phyloP scores from a whole-genome alignment of 352 stramenopile species.

The Phytophthora ramorum region DNA sequence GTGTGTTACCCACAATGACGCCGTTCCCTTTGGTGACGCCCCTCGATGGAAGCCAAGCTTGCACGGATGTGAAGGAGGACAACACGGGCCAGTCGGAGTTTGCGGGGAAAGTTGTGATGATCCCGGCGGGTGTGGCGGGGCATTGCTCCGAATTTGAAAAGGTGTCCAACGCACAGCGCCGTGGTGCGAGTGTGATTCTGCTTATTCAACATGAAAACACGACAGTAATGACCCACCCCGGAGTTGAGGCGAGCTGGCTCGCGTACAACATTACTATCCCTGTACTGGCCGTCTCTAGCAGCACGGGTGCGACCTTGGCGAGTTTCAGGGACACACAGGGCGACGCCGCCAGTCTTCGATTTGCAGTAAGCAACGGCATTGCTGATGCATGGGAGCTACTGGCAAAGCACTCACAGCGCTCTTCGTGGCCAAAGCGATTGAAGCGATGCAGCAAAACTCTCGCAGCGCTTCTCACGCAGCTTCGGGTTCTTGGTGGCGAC shows the following conservation, averaged over 20 bases:
- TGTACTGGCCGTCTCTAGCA: conserved; percentile 43
- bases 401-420: conserved; percentile 34
- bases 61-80: conserved; percentile 22
- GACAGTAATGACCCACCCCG: conserved; percentile 41
- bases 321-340: conserved; percentile 18
- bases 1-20: conserved; percentile 40
- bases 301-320: conserved; percentile 37
- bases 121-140: conserved; percentile 27
- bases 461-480: conserved; percentile 16
- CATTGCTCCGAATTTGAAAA: conserved; percentile 50
- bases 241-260: conserved; percentile 54
- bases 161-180: conserved; percentile 53
- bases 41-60: conserved; percentile 37
- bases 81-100: conserved; percentile 23
- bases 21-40: conserved; percentile 29
- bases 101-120: conserved; percentile 38
- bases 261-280: conserved; percentile 80
- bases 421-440: conserved; percentile 56
- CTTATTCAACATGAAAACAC: conserved; percentile 34
- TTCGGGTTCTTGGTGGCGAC: conserved; percentile 26
- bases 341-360: conserved; percentile 25
- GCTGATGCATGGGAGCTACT: conserved; percentile 63
- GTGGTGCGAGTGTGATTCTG: conserved; percentile 48
- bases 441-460: conserved; percentile 45
- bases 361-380: conserved; percentile 50